Conservation (phyloP, 768 basidiomycete species). For the Kwoniella sp. region DNA sequence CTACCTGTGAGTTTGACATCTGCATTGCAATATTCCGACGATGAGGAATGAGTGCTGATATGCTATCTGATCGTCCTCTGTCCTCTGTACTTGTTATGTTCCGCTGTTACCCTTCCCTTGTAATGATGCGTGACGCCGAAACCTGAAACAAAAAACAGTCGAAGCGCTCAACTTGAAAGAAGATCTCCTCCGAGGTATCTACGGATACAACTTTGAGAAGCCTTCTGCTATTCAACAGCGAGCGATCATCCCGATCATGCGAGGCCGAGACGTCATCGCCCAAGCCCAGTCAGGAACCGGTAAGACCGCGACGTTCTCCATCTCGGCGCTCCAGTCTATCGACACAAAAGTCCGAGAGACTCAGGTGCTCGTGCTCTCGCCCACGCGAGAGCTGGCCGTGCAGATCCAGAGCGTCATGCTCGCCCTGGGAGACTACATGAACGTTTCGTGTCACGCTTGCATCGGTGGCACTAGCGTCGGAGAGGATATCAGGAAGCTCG, state of each 20-base stretch:
- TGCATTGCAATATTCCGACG: not conserved
- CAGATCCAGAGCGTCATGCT: conserved; percentile 97
- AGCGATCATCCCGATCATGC: conserved; percentile 89
- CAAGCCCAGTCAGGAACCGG: conserved; percentile 99
- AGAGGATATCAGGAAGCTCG: conserved; percentile 94
- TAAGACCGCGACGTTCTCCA: conserved; percentile 99
- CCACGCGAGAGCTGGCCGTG: conserved; percentile 98
- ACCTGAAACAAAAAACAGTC: conserved; percentile 35
- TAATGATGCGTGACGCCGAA: too few relatives aligned
- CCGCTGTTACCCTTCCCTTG: too few relatives aligned
- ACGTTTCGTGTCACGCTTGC: conserved; percentile 97
- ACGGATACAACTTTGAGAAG: conserved; percentile 74
- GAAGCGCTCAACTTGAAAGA: conserved; percentile 57
- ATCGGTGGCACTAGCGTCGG: conserved; percentile 97
- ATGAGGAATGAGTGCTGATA: conserved; percentile 22
- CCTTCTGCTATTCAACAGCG: conserved; percentile 98
- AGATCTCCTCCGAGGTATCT: conserved; percentile 57
- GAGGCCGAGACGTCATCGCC: conserved; percentile 88
- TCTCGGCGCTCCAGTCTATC: conserved; percentile 96
- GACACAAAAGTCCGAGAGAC: conserved; percentile 92
- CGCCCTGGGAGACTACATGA: conserved; percentile 98
- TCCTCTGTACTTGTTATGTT: not conserved
- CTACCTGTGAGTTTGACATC: conserved; percentile 52
- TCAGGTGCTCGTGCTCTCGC: conserved; percentile 93
- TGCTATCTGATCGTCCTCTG: not conserved